Evolutionary conservation across 352 stramenopile genomes (phyloP), one percentile per base, ranked within the genome.

Genomic region (Pythium dissimile): DNA sequence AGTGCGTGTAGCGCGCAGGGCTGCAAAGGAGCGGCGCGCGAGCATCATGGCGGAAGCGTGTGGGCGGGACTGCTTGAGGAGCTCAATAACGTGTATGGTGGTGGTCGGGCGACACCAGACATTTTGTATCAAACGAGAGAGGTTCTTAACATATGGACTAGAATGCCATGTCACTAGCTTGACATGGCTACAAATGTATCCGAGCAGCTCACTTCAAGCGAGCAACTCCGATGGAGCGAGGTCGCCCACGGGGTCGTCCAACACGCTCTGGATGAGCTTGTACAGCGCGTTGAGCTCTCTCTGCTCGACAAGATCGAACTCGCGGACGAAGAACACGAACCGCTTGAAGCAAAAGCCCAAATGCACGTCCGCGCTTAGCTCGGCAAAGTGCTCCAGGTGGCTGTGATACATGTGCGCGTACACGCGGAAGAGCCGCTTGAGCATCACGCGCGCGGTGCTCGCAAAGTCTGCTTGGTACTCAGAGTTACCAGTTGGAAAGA

Each of bases 281-380:
- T 96, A 88, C 52, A 98, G 68, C 24, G 93, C 91, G 54, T 97
- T 89, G 51, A 98, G 85, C 70, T 98, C 94, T 64, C 96, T 95
- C 63, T 97, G 82, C 18, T 95, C 88, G 35, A 98, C 80, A 28
- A 98, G 72, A 8, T 94, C 71, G 69, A 98, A 98, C 54, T 97
- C 82, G 3, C 77, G 87, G 65, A 94, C 92, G 70, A 99, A 99
- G 44, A 97, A 95, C 62, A 98, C 86, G 59, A 98, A 99, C 38
- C 97, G 92, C 74, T 98, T 98, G 75, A 98, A 98, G 65, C 91
- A 98, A 15, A 97, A 97, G 71, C 98, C 98, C 42, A 99, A 77
- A 66, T 98, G 93, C 24, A 86, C 79, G 35, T 97, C 93, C 53
- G 95, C 97, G 50, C 94, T 82, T 45, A 98, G 75, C 43, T 87